Base-by-base conservation (phyloP, 805 yeast genomes). In the Hanseniaspora meyeri region DNA sequence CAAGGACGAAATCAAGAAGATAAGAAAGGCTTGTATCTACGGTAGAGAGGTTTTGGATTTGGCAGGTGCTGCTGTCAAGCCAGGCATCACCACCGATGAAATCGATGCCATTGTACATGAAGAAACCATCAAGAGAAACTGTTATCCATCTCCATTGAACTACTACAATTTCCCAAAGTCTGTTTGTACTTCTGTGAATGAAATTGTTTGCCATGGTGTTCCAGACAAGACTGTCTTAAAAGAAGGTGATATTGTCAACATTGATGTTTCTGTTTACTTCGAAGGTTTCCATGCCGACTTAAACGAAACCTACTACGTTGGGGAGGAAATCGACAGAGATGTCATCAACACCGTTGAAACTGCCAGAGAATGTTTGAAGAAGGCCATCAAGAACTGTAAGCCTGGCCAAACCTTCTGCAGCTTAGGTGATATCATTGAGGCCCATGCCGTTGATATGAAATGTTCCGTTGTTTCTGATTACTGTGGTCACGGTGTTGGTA, bases 291-390 rank as follows among this genome's bases (percentile, higher is more conserved):
- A 93, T 72, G 84, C 96, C 9, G 98, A 93, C 70, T 74, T 93
- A 68, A 93, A 93, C 70, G 97, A 93, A 71, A 93, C 98, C 0
- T 93, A 90, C 70, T 93, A 93, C 66, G 95, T 93, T 32, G 98
- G 97, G 12, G 88, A 86, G 65, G 87, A 93, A 39, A 81, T 77
- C 62, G 71, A 80, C n/a, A 78, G 91, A 67, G 81, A 83, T 49
- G 76, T 80, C n/a, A 88, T 93, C 56, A 82, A 90, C 59, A 79
- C 93, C 40, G 96, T 91, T 10, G 98, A 93, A 69, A 84, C 93
- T 8, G 80, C 96, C 1, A 80, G 97, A 64, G 96, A 89, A 70
- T 79, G 89, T 61, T 74, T 91, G 59, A 93, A 89, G 61, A 69
- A 78, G 62, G 96, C 97, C 36, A 91, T 93, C 62, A 80, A 78